phyloP scores from a whole-genome alignment of 1,139 yeast genomes.

The Wickerhamomyces sp. region DNA sequence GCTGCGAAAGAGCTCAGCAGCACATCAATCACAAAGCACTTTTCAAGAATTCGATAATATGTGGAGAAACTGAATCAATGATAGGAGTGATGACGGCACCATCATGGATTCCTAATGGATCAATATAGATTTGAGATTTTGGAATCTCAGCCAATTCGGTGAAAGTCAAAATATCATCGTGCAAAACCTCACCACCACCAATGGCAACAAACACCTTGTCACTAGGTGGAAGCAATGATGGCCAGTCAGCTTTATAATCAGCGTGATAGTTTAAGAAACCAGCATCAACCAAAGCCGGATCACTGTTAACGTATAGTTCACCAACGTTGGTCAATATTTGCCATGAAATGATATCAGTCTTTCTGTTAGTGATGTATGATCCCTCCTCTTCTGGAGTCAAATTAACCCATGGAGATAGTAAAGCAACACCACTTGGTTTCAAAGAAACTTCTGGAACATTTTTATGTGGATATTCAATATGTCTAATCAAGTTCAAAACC shows the following conservation, averaged over 20 bases:
- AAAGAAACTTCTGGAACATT: not conserved
- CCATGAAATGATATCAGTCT: not conserved
- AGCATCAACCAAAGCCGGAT: not conserved
- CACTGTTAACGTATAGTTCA: not conserved
- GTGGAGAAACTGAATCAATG: slow-evolving; percentile 21
- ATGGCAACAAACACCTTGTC: not conserved
- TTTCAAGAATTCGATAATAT: not conserved
- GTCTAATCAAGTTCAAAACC: not conserved
- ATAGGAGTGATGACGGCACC: not conserved
- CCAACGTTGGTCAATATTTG: not conserved
- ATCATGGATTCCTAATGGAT: not conserved
- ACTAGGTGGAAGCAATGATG: not conserved
- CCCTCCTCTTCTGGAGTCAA: not conserved
- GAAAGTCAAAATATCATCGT: not conserved
- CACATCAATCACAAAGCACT: too few species aligned
- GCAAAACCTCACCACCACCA: not conserved
- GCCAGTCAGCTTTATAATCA: not conserved
- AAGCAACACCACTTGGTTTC: not conserved
- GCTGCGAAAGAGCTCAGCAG: too few species aligned
- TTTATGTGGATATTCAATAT: not conserved
- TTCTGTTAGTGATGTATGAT: not conserved
- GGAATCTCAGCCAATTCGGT: not conserved
- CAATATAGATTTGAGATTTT: not conserved
- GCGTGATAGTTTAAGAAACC: not conserved
- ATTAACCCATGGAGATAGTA: not conserved